Evolutionary conservation across 441 rosid species (phyloP), one percentile per base, ranked within the genome.

Genomic region (Erodium texanum): DNA sequence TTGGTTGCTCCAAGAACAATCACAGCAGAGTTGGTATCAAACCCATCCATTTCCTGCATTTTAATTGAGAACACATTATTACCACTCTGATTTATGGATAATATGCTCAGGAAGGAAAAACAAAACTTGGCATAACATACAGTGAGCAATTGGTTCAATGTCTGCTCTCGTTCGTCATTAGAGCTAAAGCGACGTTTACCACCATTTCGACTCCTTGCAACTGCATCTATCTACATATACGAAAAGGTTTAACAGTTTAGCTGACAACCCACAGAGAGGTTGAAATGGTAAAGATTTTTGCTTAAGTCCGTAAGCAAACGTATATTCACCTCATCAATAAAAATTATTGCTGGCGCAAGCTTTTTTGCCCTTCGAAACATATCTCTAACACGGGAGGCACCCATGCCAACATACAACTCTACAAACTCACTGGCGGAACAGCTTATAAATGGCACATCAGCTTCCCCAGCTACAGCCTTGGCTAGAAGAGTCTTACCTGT

Each of bases 351-450:
- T 50, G 97, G 99, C 72, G 99, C 98, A 74, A 85, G 96, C 83
- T 87, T 92, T 84, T 95, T 95, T 71, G 98, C 99, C 71, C 95
- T 79, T 64, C 94, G 92, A 82, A 94, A 94, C 34, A 94, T 88
- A 80, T 94, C 97, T 78, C 99, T 84, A 70, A 92, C 99, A 63
- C 94, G 92, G 36, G 97, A 92, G 48, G 98, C 98, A 50, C 99
- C 99, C 98, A 95, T 92, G 70, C 92, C 96, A 75, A 95, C 97
- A 81, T 92, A 95, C 68, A 95, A 75, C 82, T 95, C 97, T 7
- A 95, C 97, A 71, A 95, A 95, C 82, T 95, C 99, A 79, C 99
- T 95, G 27, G 98, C 98, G 11, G 99, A 92, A 76, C 97, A 92
- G 78, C 99, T 92, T 71, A 95, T 89, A 73, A 95, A 95, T 24